These are phyloP conservation scores for Aspergillus haitiensis DNA, from an alignment of 495 filamentous ascomycete species.

Conservation along the genomic window DNA sequence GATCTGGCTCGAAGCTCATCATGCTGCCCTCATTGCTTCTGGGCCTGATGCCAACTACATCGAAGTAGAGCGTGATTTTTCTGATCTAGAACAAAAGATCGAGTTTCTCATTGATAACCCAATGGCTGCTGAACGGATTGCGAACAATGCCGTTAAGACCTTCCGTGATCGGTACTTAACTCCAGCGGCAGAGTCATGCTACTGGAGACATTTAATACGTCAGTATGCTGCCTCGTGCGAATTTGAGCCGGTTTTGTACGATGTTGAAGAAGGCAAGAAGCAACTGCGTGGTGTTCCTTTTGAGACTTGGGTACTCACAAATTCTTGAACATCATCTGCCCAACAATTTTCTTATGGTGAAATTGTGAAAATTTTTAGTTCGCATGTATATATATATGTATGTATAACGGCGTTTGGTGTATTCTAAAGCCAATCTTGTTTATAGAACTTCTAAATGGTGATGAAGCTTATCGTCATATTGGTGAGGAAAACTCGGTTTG, in stretches of 20 bases:
- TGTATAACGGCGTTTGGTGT: not conserved
- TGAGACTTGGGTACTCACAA: constrained; percentile 42
- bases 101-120: constrained; percentile 51
- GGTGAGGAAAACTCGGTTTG: no score
- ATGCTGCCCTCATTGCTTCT: constrained; percentile 37
- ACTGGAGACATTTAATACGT: constrained; percentile 57
- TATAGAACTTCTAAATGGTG: no score
- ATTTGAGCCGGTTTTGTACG: constrained; percentile 44
- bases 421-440: no score
- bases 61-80: constrained; percentile 54
- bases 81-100: constrained; percentile 54
- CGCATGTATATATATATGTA: not conserved
- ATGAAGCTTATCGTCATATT: no score
- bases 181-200: constrained; percentile 60
- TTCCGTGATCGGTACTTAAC: constrained; percentile 62
- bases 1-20: constrained; percentile 44
- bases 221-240: constrained; percentile 47
- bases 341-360: not conserved
- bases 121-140: constrained; percentile 52
- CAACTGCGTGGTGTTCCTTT: constrained; percentile 37
- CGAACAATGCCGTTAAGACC: constrained; percentile 52
- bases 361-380: not conserved
- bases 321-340: not conserved
- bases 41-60: constrained; percentile 63
- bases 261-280: constrained; percentile 30